These are phyloP conservation scores for Knufia fluminis DNA, from an alignment of 2,329 filamentous ascomycete genomes.

Conservation along the genomic window DNA sequence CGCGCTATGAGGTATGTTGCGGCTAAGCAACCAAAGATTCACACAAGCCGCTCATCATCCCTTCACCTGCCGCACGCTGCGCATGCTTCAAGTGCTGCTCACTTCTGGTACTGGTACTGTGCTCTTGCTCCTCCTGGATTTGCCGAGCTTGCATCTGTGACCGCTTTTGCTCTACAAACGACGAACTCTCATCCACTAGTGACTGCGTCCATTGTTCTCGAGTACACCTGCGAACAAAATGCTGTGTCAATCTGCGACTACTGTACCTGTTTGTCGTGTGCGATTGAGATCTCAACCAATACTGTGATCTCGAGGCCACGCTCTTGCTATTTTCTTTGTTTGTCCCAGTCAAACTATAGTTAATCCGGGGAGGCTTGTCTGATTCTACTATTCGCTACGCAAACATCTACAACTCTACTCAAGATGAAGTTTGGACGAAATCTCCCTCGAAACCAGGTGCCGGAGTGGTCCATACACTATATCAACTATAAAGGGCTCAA, in stretches of 20 bases:
- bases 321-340: conserved; percentile 1
- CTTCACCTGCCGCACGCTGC: conserved; percentile 3
- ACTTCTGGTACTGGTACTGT: background rate
- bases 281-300: conserved; percentile 15
- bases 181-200: background rate
- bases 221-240: conserved; percentile 2
- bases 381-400: background rate
- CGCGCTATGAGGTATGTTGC: background rate
- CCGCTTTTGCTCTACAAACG: background rate
- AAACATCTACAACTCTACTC: background rate
- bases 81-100: background rate
- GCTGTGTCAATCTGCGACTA: conserved; percentile 11
- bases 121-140: background rate
- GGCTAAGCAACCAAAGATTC: background rate
- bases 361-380: background rate
- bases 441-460: conserved; percentile 40
- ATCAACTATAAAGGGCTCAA: conserved; percentile 58
- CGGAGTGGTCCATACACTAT: conserved; percentile 42
- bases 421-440: conserved; percentile 45
- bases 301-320: conserved; percentile 11
- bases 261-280: conserved; percentile 19
- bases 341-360: background rate
- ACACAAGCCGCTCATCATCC: background rate
- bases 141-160: background rate
- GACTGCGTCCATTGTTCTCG: background rate